phyloP scores from a whole-genome alignment of 1,284 basidiomycete species.

The Cutaneotrichosporon cavernicola region DNA sequence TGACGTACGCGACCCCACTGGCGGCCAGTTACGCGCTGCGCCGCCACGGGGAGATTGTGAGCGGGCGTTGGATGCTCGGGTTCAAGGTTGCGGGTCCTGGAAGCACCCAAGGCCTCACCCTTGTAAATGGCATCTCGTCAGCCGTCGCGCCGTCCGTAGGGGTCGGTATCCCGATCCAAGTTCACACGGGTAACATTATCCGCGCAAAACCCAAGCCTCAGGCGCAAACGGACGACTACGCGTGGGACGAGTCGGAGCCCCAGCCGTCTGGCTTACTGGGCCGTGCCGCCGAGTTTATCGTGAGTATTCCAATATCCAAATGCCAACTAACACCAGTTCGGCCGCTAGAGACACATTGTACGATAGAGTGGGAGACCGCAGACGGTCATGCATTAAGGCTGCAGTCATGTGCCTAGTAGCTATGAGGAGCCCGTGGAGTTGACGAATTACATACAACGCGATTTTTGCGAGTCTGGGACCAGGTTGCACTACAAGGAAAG shows the following conservation, averaged over 20 bases:
- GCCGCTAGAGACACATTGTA: conserved; percentile 24
- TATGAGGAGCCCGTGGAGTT: background rate
- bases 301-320: conserved; percentile 6
- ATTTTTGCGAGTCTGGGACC: background rate
- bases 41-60: conserved; percentile 46
- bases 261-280: conserved; percentile 31
- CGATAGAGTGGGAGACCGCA: conserved; percentile 15
- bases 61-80: conserved; percentile 44
- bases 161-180: conserved; percentile 32
- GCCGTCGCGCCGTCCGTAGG: conserved; percentile 6
- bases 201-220: conserved; percentile 25
- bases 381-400: conserved; percentile 20
- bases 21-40: conserved; percentile 40
- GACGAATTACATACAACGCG: conserved; percentile 4
- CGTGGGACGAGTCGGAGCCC: conserved; percentile 40
- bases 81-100: conserved; percentile 40
- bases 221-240: conserved; percentile 33
- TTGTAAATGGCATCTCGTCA: conserved; percentile 23
- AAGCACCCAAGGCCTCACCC: conserved; percentile 31
- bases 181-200: conserved; percentile 32
- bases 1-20: conserved; percentile 35
- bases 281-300: conserved; percentile 28
- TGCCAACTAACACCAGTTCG: conserved; percentile 23
- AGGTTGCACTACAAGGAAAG: conserved; percentile 8
- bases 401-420: conserved; percentile 14